Conservation (phyloP, 768 basidiomycete genomes). For the Coprinopsis strossmayeri region DNA sequence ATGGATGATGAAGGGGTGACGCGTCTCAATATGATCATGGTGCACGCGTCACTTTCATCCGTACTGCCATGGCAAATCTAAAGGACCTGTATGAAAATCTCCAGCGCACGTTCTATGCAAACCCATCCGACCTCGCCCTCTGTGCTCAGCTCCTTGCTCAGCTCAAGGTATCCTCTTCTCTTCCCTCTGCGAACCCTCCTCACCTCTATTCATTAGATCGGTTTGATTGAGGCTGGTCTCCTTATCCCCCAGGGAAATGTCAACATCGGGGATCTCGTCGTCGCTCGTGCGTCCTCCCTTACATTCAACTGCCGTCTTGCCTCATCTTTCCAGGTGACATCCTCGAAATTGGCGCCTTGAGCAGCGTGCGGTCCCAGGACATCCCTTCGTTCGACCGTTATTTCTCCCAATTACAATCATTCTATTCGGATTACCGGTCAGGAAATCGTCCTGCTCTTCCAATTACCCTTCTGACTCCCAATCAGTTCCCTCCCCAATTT, state of each 20-base stretch:
- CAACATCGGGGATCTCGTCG: conserved; percentile 59
- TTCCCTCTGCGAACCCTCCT: background rate
- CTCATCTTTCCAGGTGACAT: conserved; percentile 62
- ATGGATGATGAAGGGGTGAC: conserved; percentile 36
- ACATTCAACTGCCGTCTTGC: background rate
- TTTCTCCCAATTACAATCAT: conserved; percentile 84
- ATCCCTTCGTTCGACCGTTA: conserved; percentile 94
- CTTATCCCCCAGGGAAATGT: conserved; percentile 64
- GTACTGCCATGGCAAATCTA: conserved; percentile 46
- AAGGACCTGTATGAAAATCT: conserved; percentile 61
- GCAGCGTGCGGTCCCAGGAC: conserved; percentile 84
- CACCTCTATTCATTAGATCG: conserved; percentile 41
- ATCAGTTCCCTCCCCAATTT: conserved; percentile 37
- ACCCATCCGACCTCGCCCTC: conserved; percentile 62
- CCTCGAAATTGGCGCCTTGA: conserved; percentile 92
- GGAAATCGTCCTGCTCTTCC: too few relatives aligned
- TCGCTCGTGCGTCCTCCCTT: conserved; percentile 53
- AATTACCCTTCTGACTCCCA: background rate
- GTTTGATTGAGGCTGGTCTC: conserved; percentile 70
- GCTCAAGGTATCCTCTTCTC: conserved; percentile 54
- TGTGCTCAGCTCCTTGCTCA: conserved; percentile 57
- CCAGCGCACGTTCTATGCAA: conserved; percentile 56
- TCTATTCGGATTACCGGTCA: conserved; percentile 85
- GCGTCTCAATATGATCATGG: conserved; percentile 40
- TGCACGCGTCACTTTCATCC: conserved; percentile 11